A percentile compares a stretch with the other conserved stretches of the same genome.
Evolutionary conservation across 352 stramenopile species (phyloP).

Genomic region (Saprolegnia diclina): DNA sequence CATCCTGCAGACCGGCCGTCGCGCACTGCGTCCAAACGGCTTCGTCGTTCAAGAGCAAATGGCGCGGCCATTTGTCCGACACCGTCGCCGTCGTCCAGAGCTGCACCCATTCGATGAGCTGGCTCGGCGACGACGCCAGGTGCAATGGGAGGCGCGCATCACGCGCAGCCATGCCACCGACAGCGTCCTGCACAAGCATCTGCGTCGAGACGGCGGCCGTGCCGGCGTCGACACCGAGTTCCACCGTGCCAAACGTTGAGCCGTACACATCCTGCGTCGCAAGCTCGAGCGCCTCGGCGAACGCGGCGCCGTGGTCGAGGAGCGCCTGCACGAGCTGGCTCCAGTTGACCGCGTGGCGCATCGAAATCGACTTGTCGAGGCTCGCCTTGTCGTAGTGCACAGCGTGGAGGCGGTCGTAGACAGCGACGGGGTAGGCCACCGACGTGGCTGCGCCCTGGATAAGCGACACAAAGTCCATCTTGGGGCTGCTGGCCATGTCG

Average conservation of each 20-base stretch:
- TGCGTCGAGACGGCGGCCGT: slow-evolving; percentile 10
- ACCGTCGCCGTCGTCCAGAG: neutral
- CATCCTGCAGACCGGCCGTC: neutral
- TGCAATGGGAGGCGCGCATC: neutral
- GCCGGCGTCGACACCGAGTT: neutral
- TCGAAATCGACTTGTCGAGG: slow-evolving; percentile 18
- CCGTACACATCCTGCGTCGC: slow-evolving; percentile 18
- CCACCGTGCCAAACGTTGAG: neutral
- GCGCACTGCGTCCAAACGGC: slow-evolving; percentile 10
- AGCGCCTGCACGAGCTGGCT: slow-evolving; percentile 22
- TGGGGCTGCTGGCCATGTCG: slow-evolving; percentile 30
- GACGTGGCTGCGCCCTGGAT: slow-evolving; percentile 32
- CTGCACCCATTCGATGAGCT: neutral
- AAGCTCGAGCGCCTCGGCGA: neutral
- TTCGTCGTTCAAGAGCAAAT: slow-evolving; percentile 1
- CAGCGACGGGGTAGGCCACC: slow-evolving; percentile 54
- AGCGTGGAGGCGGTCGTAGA: slow-evolving; percentile 56
- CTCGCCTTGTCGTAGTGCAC: slow-evolving; percentile 48
- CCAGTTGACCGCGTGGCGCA: slow-evolving; percentile 25
- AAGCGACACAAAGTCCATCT: slow-evolving; percentile 65
- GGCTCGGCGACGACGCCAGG: neutral
- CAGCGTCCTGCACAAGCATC: slow-evolving; percentile 11
- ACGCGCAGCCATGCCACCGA: neutral
- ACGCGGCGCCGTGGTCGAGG: slow-evolving; percentile 9
- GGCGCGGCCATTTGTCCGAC: slow-evolving; percentile 3